Percentiles rank a stretch among this genome's conserved stretches.
phyloP scores from a whole-genome alignment of 805 yeast species.

The Metschnikowia santaceciliae region DNA sequence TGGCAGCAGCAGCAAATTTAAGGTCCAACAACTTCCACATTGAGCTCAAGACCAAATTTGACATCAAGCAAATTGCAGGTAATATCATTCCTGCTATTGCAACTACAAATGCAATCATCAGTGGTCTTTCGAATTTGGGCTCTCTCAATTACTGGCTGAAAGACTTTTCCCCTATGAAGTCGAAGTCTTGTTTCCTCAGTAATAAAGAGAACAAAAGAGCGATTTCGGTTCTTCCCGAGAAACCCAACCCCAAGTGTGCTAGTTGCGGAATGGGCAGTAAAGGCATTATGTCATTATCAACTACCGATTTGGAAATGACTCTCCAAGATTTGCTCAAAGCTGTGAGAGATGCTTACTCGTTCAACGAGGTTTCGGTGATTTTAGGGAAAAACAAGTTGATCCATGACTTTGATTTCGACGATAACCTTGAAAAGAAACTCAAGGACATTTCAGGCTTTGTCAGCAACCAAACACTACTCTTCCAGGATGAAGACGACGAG shows the following conservation, averaged over 20 bases:
- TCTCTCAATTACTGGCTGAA: constrained; percentile 52
- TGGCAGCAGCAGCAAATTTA: constrained; percentile 78
- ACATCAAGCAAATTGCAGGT: constrained; percentile 92
- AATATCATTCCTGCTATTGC: constrained; percentile 98
- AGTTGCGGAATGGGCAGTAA: constrained; percentile 51
- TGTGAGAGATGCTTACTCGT: constrained; percentile 48
- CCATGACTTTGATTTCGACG: constrained; percentile 87
- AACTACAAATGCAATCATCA: constrained; percentile 92
- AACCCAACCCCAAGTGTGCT: constrained; percentile 69
- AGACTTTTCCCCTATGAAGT: constrained; percentile 22
- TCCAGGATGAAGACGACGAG: constrained; percentile 77
- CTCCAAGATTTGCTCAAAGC: constrained; percentile 51
- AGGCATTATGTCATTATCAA: constrained; percentile 8
- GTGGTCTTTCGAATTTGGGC: constrained; percentile 79
- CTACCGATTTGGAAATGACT: constrained; percentile 44
- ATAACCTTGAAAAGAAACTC: constrained; percentile 52
- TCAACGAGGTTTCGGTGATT: constrained; percentile 56
- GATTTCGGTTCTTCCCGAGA: constrained; percentile 55
- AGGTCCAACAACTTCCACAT: constrained; percentile 70
- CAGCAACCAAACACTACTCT: constrained; percentile 59
- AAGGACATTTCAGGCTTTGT: constrained; percentile 43
- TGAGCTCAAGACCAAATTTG: constrained; percentile 72
- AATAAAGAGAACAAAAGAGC: constrained; percentile 58
- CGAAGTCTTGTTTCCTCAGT: constrained; percentile 37
- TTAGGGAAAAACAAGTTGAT: constrained; percentile 58